Evolutionary conservation across 1,139 yeast species (phyloP).

Genomic region (Suhomyces yuchorum): DNA sequence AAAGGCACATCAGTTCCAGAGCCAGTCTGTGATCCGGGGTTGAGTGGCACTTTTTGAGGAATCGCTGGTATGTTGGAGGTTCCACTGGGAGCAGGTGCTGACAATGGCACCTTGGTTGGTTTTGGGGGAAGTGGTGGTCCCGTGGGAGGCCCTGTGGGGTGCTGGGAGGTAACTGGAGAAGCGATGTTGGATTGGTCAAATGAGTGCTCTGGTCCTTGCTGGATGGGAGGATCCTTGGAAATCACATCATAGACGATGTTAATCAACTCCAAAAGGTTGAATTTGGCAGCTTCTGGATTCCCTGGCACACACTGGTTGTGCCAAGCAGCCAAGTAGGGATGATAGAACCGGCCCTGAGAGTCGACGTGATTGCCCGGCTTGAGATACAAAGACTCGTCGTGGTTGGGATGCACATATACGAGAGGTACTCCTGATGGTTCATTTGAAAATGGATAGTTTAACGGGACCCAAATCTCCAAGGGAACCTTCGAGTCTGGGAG

Average conservation of each 20-base stretch:
- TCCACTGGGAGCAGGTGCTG: conserved; percentile 17
- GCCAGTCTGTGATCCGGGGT: neutral
- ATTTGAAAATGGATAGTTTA: conserved; percentile 55
- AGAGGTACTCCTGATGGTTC: conserved; percentile 51
- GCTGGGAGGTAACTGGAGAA: conserved; percentile 4
- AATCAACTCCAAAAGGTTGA: conserved; percentile 41
- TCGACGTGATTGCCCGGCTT: conserved; percentile 71
- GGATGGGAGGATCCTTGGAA: conserved; percentile 8
- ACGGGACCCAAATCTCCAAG: conserved; percentile 76
- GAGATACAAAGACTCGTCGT: conserved; percentile 38
- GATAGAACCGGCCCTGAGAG: conserved; percentile 71
- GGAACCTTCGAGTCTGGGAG: conserved; percentile 49
- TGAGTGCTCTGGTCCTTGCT: conserved; percentile 6
- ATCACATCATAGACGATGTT: conserved; percentile 31
- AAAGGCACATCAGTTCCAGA: conserved; percentile 22
- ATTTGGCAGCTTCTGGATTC: conserved; percentile 20
- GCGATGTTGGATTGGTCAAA: neutral
- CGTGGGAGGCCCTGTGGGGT: conserved; percentile 13
- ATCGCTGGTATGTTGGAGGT: neutral
- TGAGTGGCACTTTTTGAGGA: conserved; percentile 4
- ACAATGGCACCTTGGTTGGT: conserved; percentile 12
- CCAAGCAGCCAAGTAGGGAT: conserved; percentile 72
- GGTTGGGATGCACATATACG: conserved; percentile 57
- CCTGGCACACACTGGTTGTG: conserved; percentile 21
- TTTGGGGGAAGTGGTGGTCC: conserved; percentile 53